Base-by-base conservation (phyloP, 75 land plant species). In the Ceratopteris richardii region DNA sequence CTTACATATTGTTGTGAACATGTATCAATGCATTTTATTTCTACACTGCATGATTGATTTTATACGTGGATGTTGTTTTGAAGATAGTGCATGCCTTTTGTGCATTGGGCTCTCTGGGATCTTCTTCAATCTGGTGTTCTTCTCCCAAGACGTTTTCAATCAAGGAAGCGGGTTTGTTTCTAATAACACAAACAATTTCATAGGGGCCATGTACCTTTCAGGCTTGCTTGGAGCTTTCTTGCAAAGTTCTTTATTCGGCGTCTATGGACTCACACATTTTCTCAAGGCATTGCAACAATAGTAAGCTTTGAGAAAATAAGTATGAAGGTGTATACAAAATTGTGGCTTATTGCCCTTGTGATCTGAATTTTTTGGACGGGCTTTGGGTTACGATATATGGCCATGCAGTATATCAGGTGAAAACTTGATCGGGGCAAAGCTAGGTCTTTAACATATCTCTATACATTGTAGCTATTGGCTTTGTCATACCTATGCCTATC, bases 221-320 rank as follows among this genome's bases (percentile, higher is more conserved):
- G 78, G 88, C 9, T 71, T 87, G 19, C 56, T 87, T 0, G 92
- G 92, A 44, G 88, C 87, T 9, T 87, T 84, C 61, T 84, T 9
- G 83, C 90, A 57, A 88, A 87, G 24, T 70, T 84, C 10, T 87
- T 82, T 60, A 69, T 76, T 55, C 88, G 92, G 23, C 74, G 88
- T 60, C 85, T 74, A 44, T 59, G 72, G 67, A 81, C 92, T 28
- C 78, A 84, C 62, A 75, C 80, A 29, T 48, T 84, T 7, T 87
- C 84, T 67, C 79, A 77, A 51, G 69, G 50, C 63, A 63, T 79
- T 33, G 74, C 66, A 27, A 47, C 70, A 0, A 26, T 70, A 53
- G 84, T 81, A 47, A 81, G 76, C 42, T n/a, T n/a, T n/a, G n/a
- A n/a, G n/a, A n/a, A n/a, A n/a, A n/a, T n/a, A n/a, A n/a, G n/a